Evolutionary conservation across 441 rosid species (phyloP).

Genomic region (Metrosideros polymorpha): DNA sequence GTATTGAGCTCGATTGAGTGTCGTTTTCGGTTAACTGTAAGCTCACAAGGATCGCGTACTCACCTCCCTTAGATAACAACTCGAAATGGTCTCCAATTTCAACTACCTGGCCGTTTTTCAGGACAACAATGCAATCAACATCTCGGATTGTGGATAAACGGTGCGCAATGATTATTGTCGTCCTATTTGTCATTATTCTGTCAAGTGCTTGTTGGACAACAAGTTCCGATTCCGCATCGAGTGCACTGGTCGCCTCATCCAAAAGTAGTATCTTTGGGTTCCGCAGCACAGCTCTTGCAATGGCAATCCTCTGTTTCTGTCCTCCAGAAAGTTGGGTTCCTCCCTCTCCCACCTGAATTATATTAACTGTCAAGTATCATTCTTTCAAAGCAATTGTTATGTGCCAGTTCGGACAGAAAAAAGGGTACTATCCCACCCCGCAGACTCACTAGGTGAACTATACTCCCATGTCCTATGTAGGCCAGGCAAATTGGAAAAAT

Average conservation of each 20-base stretch:
- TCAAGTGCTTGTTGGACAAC: slow-evolving; percentile 67
- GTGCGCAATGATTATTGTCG: slow-evolving; percentile 67
- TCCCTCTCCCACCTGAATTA: slow-evolving; percentile 71
- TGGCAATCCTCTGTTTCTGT: slow-evolving; percentile 79
- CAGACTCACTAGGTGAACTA: background rate
- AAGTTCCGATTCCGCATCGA: slow-evolving; percentile 75
- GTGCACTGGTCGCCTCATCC: slow-evolving; percentile 91
- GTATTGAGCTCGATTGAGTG: slow-evolving; percentile 20
- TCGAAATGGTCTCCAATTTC: slow-evolving; percentile 63
- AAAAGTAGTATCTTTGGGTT: slow-evolving; percentile 70
- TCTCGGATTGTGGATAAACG: slow-evolving; percentile 61
- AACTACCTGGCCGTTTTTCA: slow-evolving; percentile 57
- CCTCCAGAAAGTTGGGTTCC: slow-evolving; percentile 94
- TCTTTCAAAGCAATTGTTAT: background rate
- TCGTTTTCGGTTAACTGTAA: slow-evolving; percentile 37
- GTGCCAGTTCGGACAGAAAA: background rate
- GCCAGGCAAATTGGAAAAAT: background rate
- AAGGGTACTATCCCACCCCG: background rate
- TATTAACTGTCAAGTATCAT: slow-evolving; percentile 1
- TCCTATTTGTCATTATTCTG: slow-evolving; percentile 45
- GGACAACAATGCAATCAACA: slow-evolving; percentile 53
- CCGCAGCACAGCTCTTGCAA: slow-evolving; percentile 68
- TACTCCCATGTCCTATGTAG: background rate
- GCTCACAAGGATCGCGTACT: slow-evolving; percentile 50
- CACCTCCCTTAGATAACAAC: slow-evolving; percentile 51